Conservation (phyloP, 148 eudicot species). For the Vaccinium darrowii region DNA sequence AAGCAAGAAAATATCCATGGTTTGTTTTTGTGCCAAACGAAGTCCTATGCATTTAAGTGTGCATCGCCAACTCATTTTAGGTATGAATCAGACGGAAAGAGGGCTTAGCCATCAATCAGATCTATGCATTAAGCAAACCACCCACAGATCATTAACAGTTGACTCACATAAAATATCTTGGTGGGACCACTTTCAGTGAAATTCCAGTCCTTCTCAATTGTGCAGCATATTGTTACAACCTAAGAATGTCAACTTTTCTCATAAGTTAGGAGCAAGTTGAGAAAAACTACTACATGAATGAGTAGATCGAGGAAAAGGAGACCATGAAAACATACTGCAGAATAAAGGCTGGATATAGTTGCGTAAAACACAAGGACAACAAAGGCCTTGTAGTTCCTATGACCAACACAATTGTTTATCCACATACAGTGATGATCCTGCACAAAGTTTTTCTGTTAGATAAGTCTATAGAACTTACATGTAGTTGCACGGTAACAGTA, state of each 20-base stretch:
- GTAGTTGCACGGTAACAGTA: neutral
- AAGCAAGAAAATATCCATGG: neutral
- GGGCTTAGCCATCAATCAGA: neutral
- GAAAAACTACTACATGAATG: neutral
- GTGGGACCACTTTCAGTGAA: constrained; percentile 16
- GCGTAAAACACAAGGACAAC: constrained; percentile 52
- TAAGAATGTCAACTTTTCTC: constrained; percentile 21
- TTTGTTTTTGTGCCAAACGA: neutral
- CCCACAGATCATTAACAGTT: neutral
- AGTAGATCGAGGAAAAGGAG: constrained; percentile 4
- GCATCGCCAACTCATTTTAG: neutral
- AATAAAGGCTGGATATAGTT: constrained; percentile 42
- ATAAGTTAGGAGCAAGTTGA: neutral
- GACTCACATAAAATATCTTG: constrained; percentile 55
- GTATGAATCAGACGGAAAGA: too few species aligned
- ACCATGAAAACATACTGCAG: constrained; percentile 39
- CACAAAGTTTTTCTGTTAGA: constrained; percentile 11
- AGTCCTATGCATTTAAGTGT: neutral
- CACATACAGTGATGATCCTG: constrained; percentile 80
- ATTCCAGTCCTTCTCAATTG: constrained; percentile 46
- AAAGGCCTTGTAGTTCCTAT: constrained; percentile 61
- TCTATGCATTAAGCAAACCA: neutral
- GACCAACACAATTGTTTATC: constrained; percentile 78
- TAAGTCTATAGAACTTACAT: neutral
- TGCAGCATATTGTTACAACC: constrained; percentile 37